These are phyloP conservation scores for Cryphonectria carpinicola DNA, from an alignment of 2,329 filamentous ascomycete species.

Conservation along the genomic window DNA sequence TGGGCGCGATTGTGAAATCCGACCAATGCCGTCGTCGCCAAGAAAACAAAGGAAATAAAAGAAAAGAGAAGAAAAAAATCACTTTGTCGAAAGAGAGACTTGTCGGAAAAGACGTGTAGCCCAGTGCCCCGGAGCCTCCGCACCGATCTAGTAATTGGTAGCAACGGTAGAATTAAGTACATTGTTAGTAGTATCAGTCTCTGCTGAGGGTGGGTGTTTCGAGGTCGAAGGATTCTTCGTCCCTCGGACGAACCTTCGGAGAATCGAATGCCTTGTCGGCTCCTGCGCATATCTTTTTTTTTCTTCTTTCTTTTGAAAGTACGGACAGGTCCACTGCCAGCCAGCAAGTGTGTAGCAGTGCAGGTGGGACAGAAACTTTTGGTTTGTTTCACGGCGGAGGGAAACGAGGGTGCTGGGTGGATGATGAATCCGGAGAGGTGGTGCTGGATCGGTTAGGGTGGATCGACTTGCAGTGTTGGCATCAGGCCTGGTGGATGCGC, in stretches of 20 bases:
- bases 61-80: neutral
- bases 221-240: neutral
- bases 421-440: neutral
- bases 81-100: too few relatives aligned
- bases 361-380: slow-evolving; percentile 1
- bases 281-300: neutral
- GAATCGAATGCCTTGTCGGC: neutral
- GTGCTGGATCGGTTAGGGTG: neutral
- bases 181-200: neutral
- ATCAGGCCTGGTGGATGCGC: neutral
- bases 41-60: neutral
- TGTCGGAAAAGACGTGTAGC: too few relatives aligned
- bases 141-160: neutral
- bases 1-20: neutral
- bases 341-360: neutral
- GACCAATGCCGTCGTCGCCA: neutral
- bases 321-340: neutral
- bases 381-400: slow-evolving; percentile 16
- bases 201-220: neutral
- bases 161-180: neutral
- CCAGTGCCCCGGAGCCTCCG: neutral
- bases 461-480: neutral
- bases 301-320: neutral
- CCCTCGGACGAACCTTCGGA: neutral
- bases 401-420: neutral